A percentile compares a stretch with the other conserved stretches of the same genome.
These are phyloP conservation scores for Coemansia reversa DNA, from an alignment of 192 early-diverging fungal genomes.

Conservation along the genomic window DNA sequence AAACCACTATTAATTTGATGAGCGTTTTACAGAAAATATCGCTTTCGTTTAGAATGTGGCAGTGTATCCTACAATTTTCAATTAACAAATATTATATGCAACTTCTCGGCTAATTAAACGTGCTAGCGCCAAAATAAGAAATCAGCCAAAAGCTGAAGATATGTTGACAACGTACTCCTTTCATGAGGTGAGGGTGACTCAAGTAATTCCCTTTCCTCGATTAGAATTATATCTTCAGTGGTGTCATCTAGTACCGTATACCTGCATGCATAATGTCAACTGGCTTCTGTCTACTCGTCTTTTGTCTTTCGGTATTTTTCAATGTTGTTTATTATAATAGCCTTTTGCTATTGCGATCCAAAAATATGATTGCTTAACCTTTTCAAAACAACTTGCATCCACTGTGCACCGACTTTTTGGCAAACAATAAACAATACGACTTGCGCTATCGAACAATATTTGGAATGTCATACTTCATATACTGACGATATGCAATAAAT, in stretches of 20 bases:
- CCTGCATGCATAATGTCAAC: not conserved
- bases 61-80: not conserved
- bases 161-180: too few species aligned
- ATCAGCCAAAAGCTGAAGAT: not conserved
- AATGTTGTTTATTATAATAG: not conserved
- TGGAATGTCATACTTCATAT: not conserved
- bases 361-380: not conserved
- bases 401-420: not conserved
- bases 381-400: not conserved
- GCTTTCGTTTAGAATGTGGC: too few species aligned
- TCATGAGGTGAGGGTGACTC: not conserved
- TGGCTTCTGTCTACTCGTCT: not conserved
- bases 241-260: not conserved
- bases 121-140: not conserved
- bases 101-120: not conserved
- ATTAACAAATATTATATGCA: not conserved
- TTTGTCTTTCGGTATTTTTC: not conserved
- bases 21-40: too few species aligned
- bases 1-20: not conserved
- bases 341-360: not conserved
- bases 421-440: not conserved
- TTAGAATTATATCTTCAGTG: not conserved
- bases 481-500: not conserved
- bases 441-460: not conserved
- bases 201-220: not conserved